Conservation (phyloP, 345 rosid genomes). For the Trapa bicornis region DNA sequence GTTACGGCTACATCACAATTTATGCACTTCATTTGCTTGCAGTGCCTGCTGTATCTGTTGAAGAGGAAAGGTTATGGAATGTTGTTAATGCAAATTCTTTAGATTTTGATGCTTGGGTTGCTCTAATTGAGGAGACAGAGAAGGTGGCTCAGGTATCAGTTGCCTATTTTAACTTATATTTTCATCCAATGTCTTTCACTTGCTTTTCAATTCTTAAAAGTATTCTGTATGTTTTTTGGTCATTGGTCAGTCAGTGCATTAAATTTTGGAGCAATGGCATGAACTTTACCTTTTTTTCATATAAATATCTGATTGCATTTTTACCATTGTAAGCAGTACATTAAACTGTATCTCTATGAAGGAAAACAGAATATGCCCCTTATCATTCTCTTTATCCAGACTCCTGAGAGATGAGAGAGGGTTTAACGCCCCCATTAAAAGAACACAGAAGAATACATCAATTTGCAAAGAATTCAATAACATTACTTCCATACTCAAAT, state of each 20-base stretch:
- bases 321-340: background rate
- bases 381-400: background rate
- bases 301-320: background rate
- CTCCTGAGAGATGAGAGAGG: background rate
- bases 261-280: background rate
- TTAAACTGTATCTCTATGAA: background rate
- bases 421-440: background rate
- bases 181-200: background rate
- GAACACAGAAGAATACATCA: background rate
- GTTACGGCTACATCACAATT: constrained; percentile 1
- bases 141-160: constrained; percentile 63
- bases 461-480: background rate
- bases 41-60: constrained; percentile 49
- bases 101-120: constrained; percentile 89
- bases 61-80: constrained; percentile 90
- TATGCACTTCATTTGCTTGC: constrained; percentile 1
- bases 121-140: constrained; percentile 81
- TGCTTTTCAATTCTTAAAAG: background rate
- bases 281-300: background rate
- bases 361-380: background rate
- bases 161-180: background rate
- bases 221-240: background rate
- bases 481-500: background rate
- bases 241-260: background rate
- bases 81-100: constrained; percentile 61